Evolutionary conservation across 352 stramenopile genomes (phyloP), one percentile per base, ranked within the genome.

Genomic region (Plasmopara halstedii): DNA sequence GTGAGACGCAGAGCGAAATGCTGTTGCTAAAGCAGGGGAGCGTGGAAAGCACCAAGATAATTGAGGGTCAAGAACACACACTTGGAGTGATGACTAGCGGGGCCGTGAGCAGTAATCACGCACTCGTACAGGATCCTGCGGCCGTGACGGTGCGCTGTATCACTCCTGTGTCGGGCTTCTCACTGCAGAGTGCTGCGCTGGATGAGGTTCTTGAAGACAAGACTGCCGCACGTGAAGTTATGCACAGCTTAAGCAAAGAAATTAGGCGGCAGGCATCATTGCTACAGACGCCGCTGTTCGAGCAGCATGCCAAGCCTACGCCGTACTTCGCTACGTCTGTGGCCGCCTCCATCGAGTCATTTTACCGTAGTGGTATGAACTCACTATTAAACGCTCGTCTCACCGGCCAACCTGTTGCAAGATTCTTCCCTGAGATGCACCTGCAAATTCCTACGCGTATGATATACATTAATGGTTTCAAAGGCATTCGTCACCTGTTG

Each of bases 381-480:
- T 83, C 89, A 62, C 64, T 93, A 31, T 57, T 97, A 13, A 97
- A 97, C 65, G 77, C 84, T 17, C 73, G 87, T 8, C 61, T 94
- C 31, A 92, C 77, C 15, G 80, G 81, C 3, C 72, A 92, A 53
- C 71, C 80, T 15, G 72, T 85, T 15, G 72, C 68, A 22, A 83
- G 69, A 22, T 66, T 96, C 14, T 97, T 97, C 59, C 89, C 89
- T 4, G 94, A 97, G 62, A 97, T 97, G 89, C 77, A 90, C 53
- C 74, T 97, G 58, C 89, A 97, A 67, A 90, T 97, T 50, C 89
- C 89, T 3, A 95, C 81, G 53, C 85, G 89, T 49, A 70, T 97
- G 18, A 60, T 91, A 10, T 97, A 97, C 63, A 96, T 96, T 55
- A 95, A 94, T 58, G 88, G 88, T 41, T 96, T 97, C 69, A 97